phyloP scores from a whole-genome alignment of 2,329 filamentous ascomycete species.

The Diaporthe citriasiana region DNA sequence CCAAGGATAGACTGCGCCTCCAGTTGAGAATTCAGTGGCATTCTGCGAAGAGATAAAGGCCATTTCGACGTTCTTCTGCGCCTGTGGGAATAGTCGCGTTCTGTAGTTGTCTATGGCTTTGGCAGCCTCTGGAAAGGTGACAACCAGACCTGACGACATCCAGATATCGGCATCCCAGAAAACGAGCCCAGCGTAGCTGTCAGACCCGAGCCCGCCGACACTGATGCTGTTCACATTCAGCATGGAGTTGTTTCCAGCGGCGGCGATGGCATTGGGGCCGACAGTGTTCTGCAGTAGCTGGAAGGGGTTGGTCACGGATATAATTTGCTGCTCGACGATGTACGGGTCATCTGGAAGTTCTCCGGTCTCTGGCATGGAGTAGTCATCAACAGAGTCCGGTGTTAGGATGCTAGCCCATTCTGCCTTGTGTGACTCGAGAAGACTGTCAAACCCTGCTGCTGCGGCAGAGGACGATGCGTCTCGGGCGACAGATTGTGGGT shows the following conservation, averaged over 20 bases:
- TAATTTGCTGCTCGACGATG: conserved; percentile 68
- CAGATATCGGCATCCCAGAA: conserved; percentile 43
- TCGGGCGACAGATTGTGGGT: conserved; percentile 68
- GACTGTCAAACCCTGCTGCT: conserved; percentile 65
- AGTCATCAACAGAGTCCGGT: conserved; percentile 73
- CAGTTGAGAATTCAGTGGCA: conserved; percentile 53
- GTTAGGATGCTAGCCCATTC: conserved; percentile 76
- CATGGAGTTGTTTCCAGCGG: conserved; percentile 55
- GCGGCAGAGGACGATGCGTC: conserved; percentile 64
- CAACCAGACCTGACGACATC: conserved; percentile 35
- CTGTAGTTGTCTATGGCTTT: conserved; percentile 35
- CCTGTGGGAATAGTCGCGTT: conserved; percentile 35
- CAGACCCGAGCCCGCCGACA: conserved; percentile 50
- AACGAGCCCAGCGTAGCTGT: conserved; percentile 38
- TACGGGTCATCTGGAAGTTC: conserved; percentile 69
- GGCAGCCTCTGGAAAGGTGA: conserved; percentile 39
- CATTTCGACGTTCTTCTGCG: conserved; percentile 39
- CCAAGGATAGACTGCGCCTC: conserved; percentile 39
- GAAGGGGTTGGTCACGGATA: conserved; percentile 67
- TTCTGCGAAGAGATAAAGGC: conserved; percentile 58
- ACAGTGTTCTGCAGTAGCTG: conserved; percentile 68
- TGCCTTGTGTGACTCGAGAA: conserved; percentile 68
- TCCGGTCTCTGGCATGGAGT: conserved; percentile 65
- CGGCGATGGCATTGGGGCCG: conserved; percentile 56
- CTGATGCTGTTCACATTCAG: conserved; percentile 44